phyloP scores from a whole-genome alignment of 768 basidiomycete species.

The Lentinula boryana region DNA sequence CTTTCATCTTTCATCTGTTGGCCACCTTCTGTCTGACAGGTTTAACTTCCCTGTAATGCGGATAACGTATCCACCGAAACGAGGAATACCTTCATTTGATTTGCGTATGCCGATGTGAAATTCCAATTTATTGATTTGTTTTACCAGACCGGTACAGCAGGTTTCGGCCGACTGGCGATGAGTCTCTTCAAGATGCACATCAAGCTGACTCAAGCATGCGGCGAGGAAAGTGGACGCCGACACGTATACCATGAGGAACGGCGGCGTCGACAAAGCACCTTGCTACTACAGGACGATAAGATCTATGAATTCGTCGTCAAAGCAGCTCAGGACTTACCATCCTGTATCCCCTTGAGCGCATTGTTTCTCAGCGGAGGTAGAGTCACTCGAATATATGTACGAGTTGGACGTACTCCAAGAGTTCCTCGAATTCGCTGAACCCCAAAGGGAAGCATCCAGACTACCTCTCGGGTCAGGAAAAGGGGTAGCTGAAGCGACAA shows the following conservation, averaged over 20 bases:
- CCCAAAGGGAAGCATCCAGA: background rate
- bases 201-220: too few species aligned
- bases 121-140: too few species aligned
- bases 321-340: background rate
- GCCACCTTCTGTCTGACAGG: too few species aligned
- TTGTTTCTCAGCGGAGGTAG: background rate
- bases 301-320: background rate
- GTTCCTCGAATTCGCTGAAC: background rate
- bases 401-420: background rate
- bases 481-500: background rate
- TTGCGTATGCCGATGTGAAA: too few species aligned
- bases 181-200: too few species aligned
- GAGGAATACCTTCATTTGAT: too few species aligned
- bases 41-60: too few species aligned
- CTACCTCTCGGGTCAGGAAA: background rate
- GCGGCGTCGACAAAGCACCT: background rate
- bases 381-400: background rate
- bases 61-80: too few species aligned
- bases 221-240: background rate
- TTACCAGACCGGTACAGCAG: too few species aligned
- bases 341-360: background rate
- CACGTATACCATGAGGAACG: background rate
- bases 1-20: too few species aligned
- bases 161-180: too few species aligned
- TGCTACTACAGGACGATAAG: background rate